Evolutionary conservation across 164 flowering plant species (phyloP), one percentile per base, ranked within the genome.

Genomic region (Umbellularia californica): DNA sequence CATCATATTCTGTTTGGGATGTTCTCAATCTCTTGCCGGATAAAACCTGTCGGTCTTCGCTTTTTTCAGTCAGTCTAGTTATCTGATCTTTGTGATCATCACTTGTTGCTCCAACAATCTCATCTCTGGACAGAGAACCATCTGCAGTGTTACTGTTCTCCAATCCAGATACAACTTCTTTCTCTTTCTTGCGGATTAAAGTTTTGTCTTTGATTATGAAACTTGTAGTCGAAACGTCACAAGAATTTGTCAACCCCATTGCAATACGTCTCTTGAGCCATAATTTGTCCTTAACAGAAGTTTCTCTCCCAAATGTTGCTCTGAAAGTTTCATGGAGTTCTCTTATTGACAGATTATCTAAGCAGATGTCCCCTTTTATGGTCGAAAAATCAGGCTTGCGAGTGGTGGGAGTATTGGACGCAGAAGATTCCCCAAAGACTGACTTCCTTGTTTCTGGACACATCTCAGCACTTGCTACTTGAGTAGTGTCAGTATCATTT

Each of bases 181-280:
- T 84, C 68, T 50, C 81, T 58, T 79, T 83, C 68, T 77, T 67
- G 14, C 20, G 20, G 25, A 85, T 77, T 79, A 88, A 82, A 70
- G 81, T 82, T 68, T 87, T 87, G 72, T 87, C 87, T 76, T 79
- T 85, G 55, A 93, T 85, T 19, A 83, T 71, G 74, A 92, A 91
- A 65, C 79, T 78, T 58, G 94, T 84, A 47, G 86, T 81, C 70
- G 94, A 78, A 77, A 92, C 87, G 81, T 91, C 91, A 85, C 94
- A 93, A 63, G 97, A 92, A 78, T 93, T 91, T 2, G 92, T 87
- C 79, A 95, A 79, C 28, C 94, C 95, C 97, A 93, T 95, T 27
- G 92, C 82, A 76, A 95, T 93, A 75, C 99, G 87, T 82, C 98
- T 85, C 82, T 93, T 95, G 27, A 95, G 95, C 99, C 99, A 95